Evolutionary conservation across 129 eudicot species (phyloP).

Genomic region (sunflower (Helianthus annuus)): HanXRQr2.0-SUNRISE NC_035439.2:148080321-148080820

Average conservation of each 20-base stretch:
- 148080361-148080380: conserved; percentile 58
- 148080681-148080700: too few relatives aligned
- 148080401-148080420: conserved; percentile 49
- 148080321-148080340: conserved; percentile 33
- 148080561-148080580: conserved; percentile 75
- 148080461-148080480: conserved; percentile 82
- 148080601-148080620: conserved; percentile 50
- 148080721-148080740: background rate
- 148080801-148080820: background rate
- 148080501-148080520: conserved; percentile 45
- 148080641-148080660: conserved; percentile 65
- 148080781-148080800: background rate
- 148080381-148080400: conserved; percentile 68
- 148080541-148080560: conserved; percentile 82
- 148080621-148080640: conserved; percentile 50
- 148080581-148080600: conserved; percentile 54
- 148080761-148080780: background rate
- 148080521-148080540: conserved; percentile 90
- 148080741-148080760: background rate
- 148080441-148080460: conserved; percentile 76
- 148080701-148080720: background rate
- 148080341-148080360: conserved; percentile 61
- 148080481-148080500: conserved; percentile 45
- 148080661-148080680: conserved; percentile 43
- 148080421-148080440: conserved; percentile 60